These are phyloP conservation scores for Candida xiaguanensis DNA, from an alignment of 805 yeast genomes.

Conservation along the genomic window DNA sequence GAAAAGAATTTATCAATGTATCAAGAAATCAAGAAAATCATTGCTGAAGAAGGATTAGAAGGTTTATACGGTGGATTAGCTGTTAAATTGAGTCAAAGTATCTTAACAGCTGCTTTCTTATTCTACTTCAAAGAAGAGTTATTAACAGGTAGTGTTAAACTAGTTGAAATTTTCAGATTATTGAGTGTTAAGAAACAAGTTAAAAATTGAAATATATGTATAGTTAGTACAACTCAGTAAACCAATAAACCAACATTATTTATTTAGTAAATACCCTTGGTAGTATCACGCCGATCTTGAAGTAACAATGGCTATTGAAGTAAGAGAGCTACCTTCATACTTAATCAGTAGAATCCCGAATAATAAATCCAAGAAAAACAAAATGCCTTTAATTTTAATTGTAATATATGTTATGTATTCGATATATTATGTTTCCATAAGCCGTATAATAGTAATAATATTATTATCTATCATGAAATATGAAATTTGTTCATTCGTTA, in stretches of 20 bases:
- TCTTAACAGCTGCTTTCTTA: slow-evolving; percentile 83
- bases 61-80: slow-evolving; percentile 80
- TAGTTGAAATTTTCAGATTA: slow-evolving; percentile 43
- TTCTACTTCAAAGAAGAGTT: slow-evolving; percentile 89
- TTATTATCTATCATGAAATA: too few relatives aligned
- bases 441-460: too few relatives aligned
- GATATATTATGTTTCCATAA: too few relatives aligned
- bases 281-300: too few relatives aligned
- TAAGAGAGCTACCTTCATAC: too few relatives aligned
- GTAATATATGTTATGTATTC: too few relatives aligned
- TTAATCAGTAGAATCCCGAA: too few relatives aligned
- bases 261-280: too few relatives aligned
- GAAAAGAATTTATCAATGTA: slow-evolving; percentile 37
- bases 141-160: slow-evolving; percentile 51
- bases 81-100: slow-evolving; percentile 78
- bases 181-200: slow-evolving; percentile 18
- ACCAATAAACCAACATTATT: not conserved
- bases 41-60: slow-evolving; percentile 65
- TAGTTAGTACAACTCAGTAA: not conserved
- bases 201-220: not conserved
- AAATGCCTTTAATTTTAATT: too few relatives aligned
- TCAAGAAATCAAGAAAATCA: slow-evolving; percentile 54
- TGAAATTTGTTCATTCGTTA: too few relatives aligned
- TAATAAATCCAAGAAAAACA: too few relatives aligned
- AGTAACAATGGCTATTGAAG: too few relatives aligned